Conservation (phyloP, 192 early-diverging fungal genomes). For the Entomortierella lignicola region DNA sequence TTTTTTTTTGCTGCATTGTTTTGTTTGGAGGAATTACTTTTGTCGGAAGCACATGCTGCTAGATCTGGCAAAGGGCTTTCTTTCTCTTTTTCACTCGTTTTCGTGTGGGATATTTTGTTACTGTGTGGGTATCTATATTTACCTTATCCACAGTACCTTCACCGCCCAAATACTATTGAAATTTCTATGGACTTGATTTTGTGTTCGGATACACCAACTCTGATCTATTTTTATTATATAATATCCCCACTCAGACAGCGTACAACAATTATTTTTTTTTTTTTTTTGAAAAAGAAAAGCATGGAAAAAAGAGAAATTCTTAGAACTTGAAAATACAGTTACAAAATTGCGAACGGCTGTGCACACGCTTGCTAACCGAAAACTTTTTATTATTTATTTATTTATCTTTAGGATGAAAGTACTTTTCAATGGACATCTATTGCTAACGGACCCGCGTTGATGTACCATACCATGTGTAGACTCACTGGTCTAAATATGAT, state of each 20-base stretch:
- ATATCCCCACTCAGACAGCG: background rate
- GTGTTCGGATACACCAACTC: constrained; percentile 9
- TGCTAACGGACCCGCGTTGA: constrained; percentile 66
- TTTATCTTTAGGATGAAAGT: constrained; percentile 57
- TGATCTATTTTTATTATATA: constrained; percentile 26
- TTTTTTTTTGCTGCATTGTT: background rate
- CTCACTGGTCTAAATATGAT: constrained; percentile 65
- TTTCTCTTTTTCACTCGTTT: background rate
- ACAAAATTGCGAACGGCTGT: too few relatives aligned
- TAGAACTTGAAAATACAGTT: too few relatives aligned
- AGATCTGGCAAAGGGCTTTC: background rate
- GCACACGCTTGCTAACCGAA: background rate
- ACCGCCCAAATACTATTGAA: too few relatives aligned
- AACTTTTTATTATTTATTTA: too few relatives aligned
- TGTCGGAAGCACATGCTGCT: too few relatives aligned
- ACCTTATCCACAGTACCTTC: too few relatives aligned
- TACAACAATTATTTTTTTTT: too few relatives aligned
- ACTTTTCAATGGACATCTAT: constrained; percentile 69
- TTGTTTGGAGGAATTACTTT: background rate
- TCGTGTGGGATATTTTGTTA: background rate
- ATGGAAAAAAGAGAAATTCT: too few relatives aligned
- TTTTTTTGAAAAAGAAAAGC: too few relatives aligned
- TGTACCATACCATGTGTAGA: constrained; percentile 66
- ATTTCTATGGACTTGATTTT: too few relatives aligned
- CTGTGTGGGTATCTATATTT: too few relatives aligned